phyloP scores from a whole-genome alignment of 2,329 filamentous ascomycete species.

The Fusarium armeniacum region DNA sequence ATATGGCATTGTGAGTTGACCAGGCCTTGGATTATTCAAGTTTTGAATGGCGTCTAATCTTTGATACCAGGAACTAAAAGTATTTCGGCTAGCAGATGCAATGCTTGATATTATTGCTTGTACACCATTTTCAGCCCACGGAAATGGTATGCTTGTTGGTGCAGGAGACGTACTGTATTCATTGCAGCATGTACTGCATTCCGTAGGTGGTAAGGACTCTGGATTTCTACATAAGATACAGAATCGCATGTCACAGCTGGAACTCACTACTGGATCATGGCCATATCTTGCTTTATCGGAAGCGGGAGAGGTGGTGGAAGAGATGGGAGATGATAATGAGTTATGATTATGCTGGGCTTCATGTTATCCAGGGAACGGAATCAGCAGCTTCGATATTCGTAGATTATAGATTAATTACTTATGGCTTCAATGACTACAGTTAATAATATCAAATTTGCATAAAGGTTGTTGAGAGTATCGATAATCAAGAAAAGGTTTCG shows the following conservation, averaged over 20 bases:
- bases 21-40: neutral
- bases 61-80: constrained; percentile 46
- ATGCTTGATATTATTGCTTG: constrained; percentile 47
- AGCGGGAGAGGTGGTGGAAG: constrained; percentile 1
- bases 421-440: neutral
- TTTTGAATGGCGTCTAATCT: neutral
- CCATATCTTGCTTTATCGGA: constrained; percentile 25
- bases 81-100: constrained; percentile 46
- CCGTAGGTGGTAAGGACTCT: constrained; percentile 45
- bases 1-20: constrained; percentile 47
- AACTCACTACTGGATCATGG: constrained; percentile 34
- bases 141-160: constrained; percentile 45
- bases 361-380: neutral
- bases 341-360: neutral
- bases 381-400: too few relatives aligned
- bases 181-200: constrained; percentile 40
- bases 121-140: constrained; percentile 31
- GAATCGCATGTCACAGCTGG: constrained; percentile 38
- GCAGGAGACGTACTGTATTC: constrained; percentile 44
- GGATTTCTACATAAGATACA: constrained; percentile 38
- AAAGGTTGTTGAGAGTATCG: neutral
- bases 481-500: neutral
- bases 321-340: constrained; percentile 1
- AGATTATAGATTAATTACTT: rapidly evolving
- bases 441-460: neutral